phyloP scores from a whole-genome alignment of 805 yeast species.

The Cyberlindnera samutprakarnensis region DNA sequence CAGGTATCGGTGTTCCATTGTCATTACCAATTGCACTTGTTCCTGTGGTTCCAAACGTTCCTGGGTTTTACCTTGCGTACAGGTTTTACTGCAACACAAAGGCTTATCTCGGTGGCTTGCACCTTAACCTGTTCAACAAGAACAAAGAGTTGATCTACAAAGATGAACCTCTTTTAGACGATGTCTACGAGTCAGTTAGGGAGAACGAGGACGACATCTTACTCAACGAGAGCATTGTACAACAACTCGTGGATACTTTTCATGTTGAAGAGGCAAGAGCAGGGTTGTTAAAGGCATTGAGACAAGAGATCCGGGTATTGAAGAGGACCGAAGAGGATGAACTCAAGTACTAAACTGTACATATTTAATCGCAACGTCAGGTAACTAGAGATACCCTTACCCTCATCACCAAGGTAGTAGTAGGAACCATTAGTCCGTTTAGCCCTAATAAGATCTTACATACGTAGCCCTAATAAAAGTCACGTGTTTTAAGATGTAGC shows the following conservation, averaged over 20 bases:
- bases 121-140: constrained; percentile 50
- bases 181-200: constrained; percentile 15
- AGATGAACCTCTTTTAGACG: constrained; percentile 26
- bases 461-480: too few species aligned
- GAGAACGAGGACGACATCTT: constrained; percentile 23
- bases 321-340: neutral
- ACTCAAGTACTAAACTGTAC: too few species aligned
- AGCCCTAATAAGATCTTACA: constrained; percentile 11
- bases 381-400: too few species aligned
- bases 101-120: constrained; percentile 69
- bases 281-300: constrained; percentile 42
- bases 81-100: constrained; percentile 79
- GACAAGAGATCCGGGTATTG: constrained; percentile 37
- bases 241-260: constrained; percentile 35
- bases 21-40: constrained; percentile 73
- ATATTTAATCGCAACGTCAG: too few species aligned
- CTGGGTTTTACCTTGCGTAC: constrained; percentile 80
- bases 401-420: too few species aligned
- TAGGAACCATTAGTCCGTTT: too few species aligned
- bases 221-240: constrained; percentile 38
- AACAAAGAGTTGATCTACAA: constrained; percentile 30
- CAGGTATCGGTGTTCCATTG: constrained; percentile 61
- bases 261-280: constrained; percentile 37
- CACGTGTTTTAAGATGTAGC: too few species aligned
- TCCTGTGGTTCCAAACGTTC: constrained; percentile 88